phyloP scores from a whole-genome alignment of 257 asterid genomes.

The Solanum ahanhuiri region DNA sequence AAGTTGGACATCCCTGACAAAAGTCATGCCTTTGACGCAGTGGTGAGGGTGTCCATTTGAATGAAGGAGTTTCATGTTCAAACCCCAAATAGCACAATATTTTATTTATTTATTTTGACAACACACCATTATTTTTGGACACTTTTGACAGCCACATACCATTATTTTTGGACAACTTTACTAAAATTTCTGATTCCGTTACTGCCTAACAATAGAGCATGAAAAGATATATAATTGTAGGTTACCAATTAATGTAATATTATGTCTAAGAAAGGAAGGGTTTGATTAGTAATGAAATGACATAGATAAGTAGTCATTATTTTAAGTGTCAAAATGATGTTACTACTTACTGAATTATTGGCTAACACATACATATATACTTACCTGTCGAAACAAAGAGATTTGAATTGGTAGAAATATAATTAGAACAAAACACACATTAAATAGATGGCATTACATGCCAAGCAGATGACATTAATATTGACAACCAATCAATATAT shows the following conservation, averaged over 20 bases:
- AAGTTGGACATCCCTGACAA: no score
- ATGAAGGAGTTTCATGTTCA: no score
- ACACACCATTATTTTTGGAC: no score
- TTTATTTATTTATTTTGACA: no score
- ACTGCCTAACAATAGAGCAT: background rate
- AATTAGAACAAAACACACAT: background rate
- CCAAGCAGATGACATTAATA: background rate
- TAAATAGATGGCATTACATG: background rate
- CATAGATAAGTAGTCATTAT: background rate
- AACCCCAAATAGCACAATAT: no score
- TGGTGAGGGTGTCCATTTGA: no score
- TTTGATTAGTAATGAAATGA: background rate
- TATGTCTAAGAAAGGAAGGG: background rate
- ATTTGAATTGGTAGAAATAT: background rate
- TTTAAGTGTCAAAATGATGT: background rate
- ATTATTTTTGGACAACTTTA: no score
- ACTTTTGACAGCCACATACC: no score
- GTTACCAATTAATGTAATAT: background rate
- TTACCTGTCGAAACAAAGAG: background rate
- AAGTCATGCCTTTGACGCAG: no score
- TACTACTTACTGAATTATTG: background rate
- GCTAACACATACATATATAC: background rate
- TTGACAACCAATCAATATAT: background rate
- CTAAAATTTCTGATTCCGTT: no score
- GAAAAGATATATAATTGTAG: background rate